Evolutionary conservation across 169 alveolate species (phyloP), one percentile per base, ranked within the genome.

Genomic region (Cryptosporidium meleagridis): DNA sequence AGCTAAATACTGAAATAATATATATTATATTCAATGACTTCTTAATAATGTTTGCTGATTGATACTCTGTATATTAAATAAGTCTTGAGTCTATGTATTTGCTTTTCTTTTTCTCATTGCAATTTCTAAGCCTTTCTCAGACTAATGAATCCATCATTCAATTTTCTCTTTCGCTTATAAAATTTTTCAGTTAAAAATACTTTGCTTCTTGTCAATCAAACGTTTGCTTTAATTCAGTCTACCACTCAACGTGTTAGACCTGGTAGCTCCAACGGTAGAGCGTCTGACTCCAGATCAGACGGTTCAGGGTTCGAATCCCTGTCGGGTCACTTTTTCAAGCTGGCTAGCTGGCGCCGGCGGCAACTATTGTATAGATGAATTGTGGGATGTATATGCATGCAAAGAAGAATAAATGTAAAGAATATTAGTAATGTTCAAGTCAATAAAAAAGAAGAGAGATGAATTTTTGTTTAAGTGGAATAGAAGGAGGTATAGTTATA

Each of bases 191-290:
- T n/a, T 9, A 9, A 16, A 12, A 2, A 7, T 21, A 0, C 8
- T 8, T 55, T 21, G 14, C 7, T n/a, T 6, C 23, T 31, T 31
- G 35, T 3, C 35, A 31, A 31, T 31, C 10, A 23, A 23, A 5
- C 67, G 23, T 23, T 10, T 26, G 67, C 67, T 55, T 55, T 10
- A n/a, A 16, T 55, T 1, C 67, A 55, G 26, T 21, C 0, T 21
- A n/a, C 7, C 7, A 23, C n/a, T 29, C 0, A 2, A 16, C 2
- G 72, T 31, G 33, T 37, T 55, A 8, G 87, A 55, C 87, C 87
- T 75, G 87, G 87, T 75, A 75, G 87, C 87, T 75, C 87, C 87
- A 75, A 75, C 87, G 87, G 87, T 75, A 75, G 87, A 75, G 87
- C 87, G 87, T 75, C 87, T 75, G 87, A 75, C 87, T 75, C 87